Percentiles rank a stretch among this genome's conserved stretches.
Evolutionary conservation across 2,329 filamentous ascomycete species (phyloP).

Genomic region (Fusarium nelsonii): DNA sequence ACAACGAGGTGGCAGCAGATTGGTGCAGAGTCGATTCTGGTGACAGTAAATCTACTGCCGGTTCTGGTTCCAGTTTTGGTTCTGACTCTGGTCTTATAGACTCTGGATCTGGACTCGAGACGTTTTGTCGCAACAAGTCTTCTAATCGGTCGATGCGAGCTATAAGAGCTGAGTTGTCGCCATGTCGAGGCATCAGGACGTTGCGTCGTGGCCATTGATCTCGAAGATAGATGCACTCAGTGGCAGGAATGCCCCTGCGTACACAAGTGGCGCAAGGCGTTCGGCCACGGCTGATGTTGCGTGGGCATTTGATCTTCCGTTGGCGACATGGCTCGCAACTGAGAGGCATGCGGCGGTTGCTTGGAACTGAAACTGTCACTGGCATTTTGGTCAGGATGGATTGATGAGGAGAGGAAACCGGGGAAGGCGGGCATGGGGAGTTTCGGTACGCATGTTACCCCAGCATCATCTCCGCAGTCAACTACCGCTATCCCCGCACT

Average conservation of each 20-base stretch:
- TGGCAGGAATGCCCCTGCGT: constrained; percentile 24
- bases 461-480: neutral
- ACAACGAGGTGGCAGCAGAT: neutral
- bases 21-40: neutral
- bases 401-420: neutral
- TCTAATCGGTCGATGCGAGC: constrained; percentile 9
- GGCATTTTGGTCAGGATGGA: constrained; percentile 1
- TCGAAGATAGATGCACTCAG: constrained; percentile 29
- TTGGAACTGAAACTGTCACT: neutral
- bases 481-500: neutral
- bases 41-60: neutral
- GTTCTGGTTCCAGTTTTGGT: neutral
- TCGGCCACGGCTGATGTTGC: constrained; percentile 22
- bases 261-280: constrained; percentile 32
- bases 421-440: neutral
- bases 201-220: constrained; percentile 16
- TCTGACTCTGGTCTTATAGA: neutral
- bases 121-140: neutral
- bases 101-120: neutral
- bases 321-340: constrained; percentile 32
- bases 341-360: constrained; percentile 26
- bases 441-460: neutral
- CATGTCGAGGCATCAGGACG: neutral
- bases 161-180: neutral
- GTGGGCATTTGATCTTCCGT: constrained; percentile 35